phyloP scores from a whole-genome alignment of 768 basidiomycete genomes.

The Tulasnella sp. region DNA sequence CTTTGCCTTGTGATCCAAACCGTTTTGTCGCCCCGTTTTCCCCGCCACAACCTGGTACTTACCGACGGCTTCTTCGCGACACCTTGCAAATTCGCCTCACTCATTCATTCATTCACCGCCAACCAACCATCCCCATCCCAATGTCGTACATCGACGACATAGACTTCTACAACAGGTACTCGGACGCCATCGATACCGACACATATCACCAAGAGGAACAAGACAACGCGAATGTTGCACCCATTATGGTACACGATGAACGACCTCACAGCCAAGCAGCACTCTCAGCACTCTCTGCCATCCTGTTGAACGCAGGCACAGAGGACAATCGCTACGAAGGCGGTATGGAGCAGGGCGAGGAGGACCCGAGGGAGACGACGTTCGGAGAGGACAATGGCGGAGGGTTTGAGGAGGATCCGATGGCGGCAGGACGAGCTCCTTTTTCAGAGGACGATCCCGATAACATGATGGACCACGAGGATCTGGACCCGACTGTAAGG shows the following conservation, averaged over 20 bases:
- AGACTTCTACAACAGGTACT: slow-evolving; percentile 9
- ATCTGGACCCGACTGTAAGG: neutral
- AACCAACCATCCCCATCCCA: neutral
- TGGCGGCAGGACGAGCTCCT: neutral
- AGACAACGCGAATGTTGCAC: too few species aligned
- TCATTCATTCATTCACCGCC: neutral
- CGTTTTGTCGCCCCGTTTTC: neutral
- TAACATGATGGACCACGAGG: neutral
- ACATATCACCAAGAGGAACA: too few species aligned
- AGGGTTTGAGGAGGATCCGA: neutral
- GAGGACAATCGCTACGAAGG: neutral
- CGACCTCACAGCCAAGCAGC: neutral
- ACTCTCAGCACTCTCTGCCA: slow-evolving; percentile 5
- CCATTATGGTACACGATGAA: neutral
- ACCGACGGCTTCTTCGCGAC: neutral
- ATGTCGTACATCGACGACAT: neutral
- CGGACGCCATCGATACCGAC: neutral
- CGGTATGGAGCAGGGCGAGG: neutral
- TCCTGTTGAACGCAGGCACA: neutral
- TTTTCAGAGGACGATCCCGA: neutral
- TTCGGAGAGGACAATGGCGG: neutral
- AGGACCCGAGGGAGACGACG: too few species aligned
- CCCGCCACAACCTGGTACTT: neutral
- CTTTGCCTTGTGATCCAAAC: neutral
- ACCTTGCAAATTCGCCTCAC: neutral